A percentile compares a stretch with the other conserved stretches of the same genome.
phyloP scores from a whole-genome alignment of 345 rosid species.

The Toxicodendron radicans region DNA sequence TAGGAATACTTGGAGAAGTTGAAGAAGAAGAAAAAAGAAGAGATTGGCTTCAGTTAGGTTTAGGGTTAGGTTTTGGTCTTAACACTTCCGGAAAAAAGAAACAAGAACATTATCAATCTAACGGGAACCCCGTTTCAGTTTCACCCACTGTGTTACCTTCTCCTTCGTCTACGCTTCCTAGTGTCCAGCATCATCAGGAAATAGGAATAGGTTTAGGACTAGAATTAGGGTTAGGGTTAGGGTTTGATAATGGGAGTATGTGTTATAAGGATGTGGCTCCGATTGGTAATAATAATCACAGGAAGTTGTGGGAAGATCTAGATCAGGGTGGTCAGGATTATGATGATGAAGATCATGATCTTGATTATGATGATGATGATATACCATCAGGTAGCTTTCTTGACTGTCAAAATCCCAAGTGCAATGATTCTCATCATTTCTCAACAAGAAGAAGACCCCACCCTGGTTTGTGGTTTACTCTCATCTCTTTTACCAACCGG shows the following conservation, averaged over 20 bases:
- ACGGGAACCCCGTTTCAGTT: conserved; percentile 10
- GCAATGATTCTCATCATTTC: conserved; percentile 28
- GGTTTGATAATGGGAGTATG: conserved; percentile 4
- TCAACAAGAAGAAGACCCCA: conserved; percentile 25
- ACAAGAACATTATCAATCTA: conserved; percentile 7
- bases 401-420: conserved; percentile 24
- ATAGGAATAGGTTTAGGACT: conserved; percentile 21
- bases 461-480: conserved; percentile 43
- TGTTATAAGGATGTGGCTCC: conserved; percentile 8
- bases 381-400: conserved; percentile 6
- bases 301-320: conserved; percentile 7
- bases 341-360: conserved; percentile 1
- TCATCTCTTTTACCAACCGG: conserved; percentile 33
- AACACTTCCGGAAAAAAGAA: conserved; percentile 16
- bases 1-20: conserved; percentile 1
- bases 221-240: conserved; percentile 15
- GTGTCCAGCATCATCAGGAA: not conserved
- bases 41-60: conserved; percentile 40
- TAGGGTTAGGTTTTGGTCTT: conserved; percentile 31
- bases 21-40: conserved; percentile 14
- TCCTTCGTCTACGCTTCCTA: not conserved
- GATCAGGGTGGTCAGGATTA: not conserved
- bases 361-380: conserved; percentile 15
- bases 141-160: not conserved
- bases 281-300: conserved; percentile 13